Conservation (phyloP, 1,284 basidiomycete genomes). For the Ustilago tritici region DNA sequence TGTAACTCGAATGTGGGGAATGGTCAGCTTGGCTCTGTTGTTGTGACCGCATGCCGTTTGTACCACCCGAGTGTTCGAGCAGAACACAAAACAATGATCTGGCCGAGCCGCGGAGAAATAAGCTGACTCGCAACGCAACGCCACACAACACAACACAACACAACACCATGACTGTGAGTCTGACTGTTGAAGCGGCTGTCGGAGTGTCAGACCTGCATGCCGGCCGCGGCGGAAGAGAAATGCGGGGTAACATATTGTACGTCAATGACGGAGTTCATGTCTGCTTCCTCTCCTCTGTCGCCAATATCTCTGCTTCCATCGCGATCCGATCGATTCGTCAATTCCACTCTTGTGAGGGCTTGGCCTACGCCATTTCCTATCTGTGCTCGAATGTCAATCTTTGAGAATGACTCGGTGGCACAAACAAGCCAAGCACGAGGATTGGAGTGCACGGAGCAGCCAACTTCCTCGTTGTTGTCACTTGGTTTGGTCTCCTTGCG, state of each 20-base stretch:
- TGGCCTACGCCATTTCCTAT: slow-evolving; percentile 4
- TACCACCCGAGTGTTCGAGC: neutral
- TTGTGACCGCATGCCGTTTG: neutral
- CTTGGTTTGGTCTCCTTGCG: neutral
- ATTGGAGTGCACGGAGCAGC: neutral
- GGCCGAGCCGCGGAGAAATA: slow-evolving; percentile 1
- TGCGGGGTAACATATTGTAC: slow-evolving; percentile 17
- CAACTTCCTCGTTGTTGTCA: neutral
- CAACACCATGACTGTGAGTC: neutral
- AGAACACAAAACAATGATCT: neutral
- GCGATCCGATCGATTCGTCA: neutral
- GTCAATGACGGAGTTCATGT: slow-evolving; percentile 9
- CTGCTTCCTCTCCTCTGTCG: neutral
- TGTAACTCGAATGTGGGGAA: neutral
- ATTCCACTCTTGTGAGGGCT: neutral
- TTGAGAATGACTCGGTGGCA: slow-evolving; percentile 5
- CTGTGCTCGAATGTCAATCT: neutral
- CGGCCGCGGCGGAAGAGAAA: slow-evolving; percentile 1
- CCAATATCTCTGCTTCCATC: neutral
- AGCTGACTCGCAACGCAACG: neutral
- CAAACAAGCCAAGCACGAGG: neutral
- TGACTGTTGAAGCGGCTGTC: slow-evolving; percentile 4
- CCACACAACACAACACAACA: neutral
- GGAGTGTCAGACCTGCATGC: neutral
- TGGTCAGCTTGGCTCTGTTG: neutral